Evolutionary conservation across 306 rosid species (phyloP).

Genomic region (Citrullus colocynthis): DNA sequence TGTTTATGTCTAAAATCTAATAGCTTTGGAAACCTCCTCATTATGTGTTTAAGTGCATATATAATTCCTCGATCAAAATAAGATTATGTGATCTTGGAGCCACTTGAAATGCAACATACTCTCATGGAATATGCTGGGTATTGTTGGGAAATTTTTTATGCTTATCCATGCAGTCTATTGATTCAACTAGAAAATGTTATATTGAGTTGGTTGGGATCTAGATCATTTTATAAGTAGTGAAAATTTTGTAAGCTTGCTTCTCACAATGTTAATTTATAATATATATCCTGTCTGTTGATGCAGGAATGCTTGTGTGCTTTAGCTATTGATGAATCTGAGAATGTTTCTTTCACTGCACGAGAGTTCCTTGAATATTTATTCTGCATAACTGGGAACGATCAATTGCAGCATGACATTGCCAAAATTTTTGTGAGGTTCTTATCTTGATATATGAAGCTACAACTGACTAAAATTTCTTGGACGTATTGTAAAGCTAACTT

Average conservation of each 20-base stretch:
- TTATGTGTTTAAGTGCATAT: background rate
- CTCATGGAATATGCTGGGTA: background rate
- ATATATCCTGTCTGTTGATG: conserved; percentile 16
- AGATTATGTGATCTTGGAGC: background rate
- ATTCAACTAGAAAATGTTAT: background rate
- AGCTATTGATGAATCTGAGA: conserved; percentile 63
- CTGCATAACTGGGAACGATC: conserved; percentile 27
- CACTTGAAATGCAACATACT: background rate
- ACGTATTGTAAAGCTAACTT: conserved; percentile 10
- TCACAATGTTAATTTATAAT: conserved; percentile 3
- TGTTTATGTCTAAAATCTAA: background rate
- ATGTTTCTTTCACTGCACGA: conserved; percentile 62
- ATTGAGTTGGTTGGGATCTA: background rate
- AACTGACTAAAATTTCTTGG: background rate
- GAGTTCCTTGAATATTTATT: conserved; percentile 52
- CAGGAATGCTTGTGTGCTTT: conserved; percentile 83
- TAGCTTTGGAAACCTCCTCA: background rate
- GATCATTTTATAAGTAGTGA: background rate
- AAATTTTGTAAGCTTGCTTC: conserved; percentile 5
- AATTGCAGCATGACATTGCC: conserved; percentile 36
- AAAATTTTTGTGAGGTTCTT: conserved; percentile 60
- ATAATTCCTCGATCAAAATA: background rate
- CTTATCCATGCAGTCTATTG: background rate
- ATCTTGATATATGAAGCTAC: conserved; percentile 7
- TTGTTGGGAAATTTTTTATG: background rate